Evolutionary conservation across 169 alveolate genomes (phyloP), one percentile per base, ranked within the genome.

Genomic region (Plasmodium reichenowi): DNA sequence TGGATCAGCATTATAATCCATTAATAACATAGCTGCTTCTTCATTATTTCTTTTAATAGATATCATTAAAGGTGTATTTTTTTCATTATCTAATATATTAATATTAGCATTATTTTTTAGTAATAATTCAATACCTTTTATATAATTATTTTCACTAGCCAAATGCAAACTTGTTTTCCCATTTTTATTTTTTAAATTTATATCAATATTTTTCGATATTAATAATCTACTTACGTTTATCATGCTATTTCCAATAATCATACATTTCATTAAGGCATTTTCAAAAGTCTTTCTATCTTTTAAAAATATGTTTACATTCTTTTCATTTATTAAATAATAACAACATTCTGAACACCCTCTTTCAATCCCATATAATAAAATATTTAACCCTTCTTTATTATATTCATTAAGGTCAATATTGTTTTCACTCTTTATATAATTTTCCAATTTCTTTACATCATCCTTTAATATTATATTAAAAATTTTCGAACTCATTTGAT

Each of bases 151-250:
- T 73, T 86, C 92, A 47, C 92, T 59, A 70, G 92, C 92, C 62
- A 86, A 47, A 71, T 86, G 92, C 17, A 86, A 73, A 32, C 92
- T 72, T 29, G 78, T 86, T 86, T 86, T 86, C 7, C 92, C 92
- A 47, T 71, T 50, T 86, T n/a, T 86, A 67, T 86, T 72, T 86
- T 86, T 70, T 45, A 45, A 86, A 48, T 86, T 72, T 26, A 86
- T 60, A 62, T 71, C 59, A 13, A 86, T 71, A 17, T 86, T 86
- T 72, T 60, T 86, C 2, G 71, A 74, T 6, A 86, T 86, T 86
- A 86, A 72, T 62, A 86, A 9, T 71, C 58, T 70, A 20, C 92
- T 86, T 32, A 86, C 54, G 48, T 60, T 63, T 3, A 86, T 59
- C 87, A 72, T 71, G 22, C 72, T 75, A 48, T 86, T 17, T 9